Percentiles rank a stretch among this genome's conserved stretches.
Evolutionary conservation across 1,284 basidiomycete genomes (phyloP).

Genomic region (Cystobasidium pallidum): DNA sequence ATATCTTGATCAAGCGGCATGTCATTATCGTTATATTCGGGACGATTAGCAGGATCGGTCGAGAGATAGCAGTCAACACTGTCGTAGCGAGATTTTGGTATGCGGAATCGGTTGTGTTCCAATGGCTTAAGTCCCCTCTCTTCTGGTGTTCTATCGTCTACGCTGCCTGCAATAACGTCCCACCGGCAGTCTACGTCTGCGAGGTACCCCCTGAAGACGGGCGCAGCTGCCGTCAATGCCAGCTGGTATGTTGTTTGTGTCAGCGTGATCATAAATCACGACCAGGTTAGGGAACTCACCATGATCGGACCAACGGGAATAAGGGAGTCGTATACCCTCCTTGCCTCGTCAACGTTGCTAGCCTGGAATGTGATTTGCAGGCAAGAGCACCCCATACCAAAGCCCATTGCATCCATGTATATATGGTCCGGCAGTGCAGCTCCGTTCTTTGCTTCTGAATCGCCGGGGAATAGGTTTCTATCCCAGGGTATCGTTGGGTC

Average conservation of each 20-base stretch:
- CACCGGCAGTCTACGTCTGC: conserved; percentile 97
- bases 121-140: conserved; percentile 89
- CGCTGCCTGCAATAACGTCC: conserved; percentile 96
- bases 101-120: conserved; percentile 70
- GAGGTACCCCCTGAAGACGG: conserved; percentile 89
- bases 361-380: conserved; percentile 97
- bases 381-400: conserved; percentile 99
- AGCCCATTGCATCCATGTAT: conserved; percentile 99
- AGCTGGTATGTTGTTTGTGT: conserved; percentile 62
- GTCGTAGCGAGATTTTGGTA: conserved; percentile 96
- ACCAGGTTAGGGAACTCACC: conserved; percentile 60
- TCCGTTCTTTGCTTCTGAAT: conserved; percentile 82
- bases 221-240: conserved; percentile 90
- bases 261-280: too few species aligned
- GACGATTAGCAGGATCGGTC: conserved; percentile 78
- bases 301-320: conserved; percentile 93
- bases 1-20: conserved; percentile 78
- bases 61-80: conserved; percentile 95
- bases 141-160: conserved; percentile 93
- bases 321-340: conserved; percentile 90
- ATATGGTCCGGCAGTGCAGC: conserved; percentile 88
- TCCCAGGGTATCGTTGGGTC: conserved; percentile 88
- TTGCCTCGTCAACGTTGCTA: conserved; percentile 87
- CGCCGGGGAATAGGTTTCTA: conserved; percentile 75
- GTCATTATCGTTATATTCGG: conserved; percentile 88